Conservation (phyloP, 805 yeast genomes). For the Schizosaccharomyces octosporus region DNA sequence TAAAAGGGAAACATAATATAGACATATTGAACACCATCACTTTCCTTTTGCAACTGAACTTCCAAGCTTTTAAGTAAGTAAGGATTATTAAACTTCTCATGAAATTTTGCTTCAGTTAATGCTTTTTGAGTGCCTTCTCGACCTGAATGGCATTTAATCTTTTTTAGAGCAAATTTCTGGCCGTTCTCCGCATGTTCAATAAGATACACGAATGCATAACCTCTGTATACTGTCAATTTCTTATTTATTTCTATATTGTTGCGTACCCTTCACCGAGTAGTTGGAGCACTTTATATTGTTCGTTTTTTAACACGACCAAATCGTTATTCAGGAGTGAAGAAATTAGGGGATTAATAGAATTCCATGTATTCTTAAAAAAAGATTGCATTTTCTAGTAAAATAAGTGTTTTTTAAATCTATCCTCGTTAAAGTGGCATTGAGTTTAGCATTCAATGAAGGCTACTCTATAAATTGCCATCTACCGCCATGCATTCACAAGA, state of each 20-base stretch:
- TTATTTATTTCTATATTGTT: not conserved
- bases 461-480: not conserved
- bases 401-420: not conserved
- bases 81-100: constrained; percentile 44
- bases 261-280: constrained; percentile 18
- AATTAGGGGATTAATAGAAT: not conserved
- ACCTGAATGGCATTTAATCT: constrained; percentile 72
- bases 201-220: constrained; percentile 64
- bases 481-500: not conserved
- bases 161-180: constrained; percentile 46
- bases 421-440: too few relatives aligned
- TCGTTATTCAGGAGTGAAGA: not conserved
- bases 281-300: not conserved
- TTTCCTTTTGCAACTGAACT: constrained; percentile 43
- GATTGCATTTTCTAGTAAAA: not conserved
- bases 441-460: too few relatives aligned
- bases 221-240: constrained; percentile 11
- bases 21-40: constrained; percentile 56
- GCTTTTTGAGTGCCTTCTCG: constrained; percentile 29
- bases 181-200: constrained; percentile 28
- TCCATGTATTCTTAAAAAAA: not conserved
- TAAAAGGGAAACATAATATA: constrained; percentile 59
- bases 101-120: constrained; percentile 51
- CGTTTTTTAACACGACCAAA: not conserved
- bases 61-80: constrained; percentile 46